phyloP scores from a whole-genome alignment of 805 yeast species.

The Wilhelminamyces savonicus region DNA sequence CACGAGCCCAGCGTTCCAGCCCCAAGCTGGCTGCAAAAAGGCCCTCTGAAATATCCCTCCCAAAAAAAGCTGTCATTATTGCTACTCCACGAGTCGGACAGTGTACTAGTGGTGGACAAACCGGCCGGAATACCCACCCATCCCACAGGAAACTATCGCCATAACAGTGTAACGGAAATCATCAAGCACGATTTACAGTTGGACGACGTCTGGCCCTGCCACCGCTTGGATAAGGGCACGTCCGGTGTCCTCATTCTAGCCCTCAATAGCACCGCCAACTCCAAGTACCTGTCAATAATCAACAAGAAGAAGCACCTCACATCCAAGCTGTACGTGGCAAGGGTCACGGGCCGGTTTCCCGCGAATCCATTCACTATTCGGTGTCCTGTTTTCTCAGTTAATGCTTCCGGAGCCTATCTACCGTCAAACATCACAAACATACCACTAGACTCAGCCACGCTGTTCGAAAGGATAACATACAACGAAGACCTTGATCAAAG shows the following conservation, averaged over 20 bases:
- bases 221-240: slow-evolving; percentile 46
- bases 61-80: slow-evolving; percentile 3
- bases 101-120: slow-evolving; percentile 40
- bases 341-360: slow-evolving; percentile 39
- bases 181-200: slow-evolving; percentile 22
- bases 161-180: slow-evolving; percentile 40
- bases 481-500: slow-evolving; percentile 25
- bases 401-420: slow-evolving; percentile 28
- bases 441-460: slow-evolving; percentile 26
- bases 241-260: slow-evolving; percentile 45
- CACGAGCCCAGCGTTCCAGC: slow-evolving; percentile 40
- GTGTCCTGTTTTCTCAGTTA: slow-evolving; percentile 36
- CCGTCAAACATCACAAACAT: slow-evolving; percentile 13
- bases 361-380: slow-evolving; percentile 14
- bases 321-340: slow-evolving; percentile 40
- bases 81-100: slow-evolving; percentile 30
- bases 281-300: slow-evolving; percentile 25
- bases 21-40: neutral
- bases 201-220: slow-evolving; percentile 34
- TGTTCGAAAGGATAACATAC: slow-evolving; percentile 26
- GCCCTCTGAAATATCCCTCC: slow-evolving; percentile 2
- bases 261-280: slow-evolving; percentile 25
- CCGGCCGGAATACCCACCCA: slow-evolving; percentile 53
- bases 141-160: slow-evolving; percentile 39
- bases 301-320: slow-evolving; percentile 19